phyloP scores from a whole-genome alignment of 2,329 filamentous ascomycete species.

The Calonectria hongkongensis region DNA sequence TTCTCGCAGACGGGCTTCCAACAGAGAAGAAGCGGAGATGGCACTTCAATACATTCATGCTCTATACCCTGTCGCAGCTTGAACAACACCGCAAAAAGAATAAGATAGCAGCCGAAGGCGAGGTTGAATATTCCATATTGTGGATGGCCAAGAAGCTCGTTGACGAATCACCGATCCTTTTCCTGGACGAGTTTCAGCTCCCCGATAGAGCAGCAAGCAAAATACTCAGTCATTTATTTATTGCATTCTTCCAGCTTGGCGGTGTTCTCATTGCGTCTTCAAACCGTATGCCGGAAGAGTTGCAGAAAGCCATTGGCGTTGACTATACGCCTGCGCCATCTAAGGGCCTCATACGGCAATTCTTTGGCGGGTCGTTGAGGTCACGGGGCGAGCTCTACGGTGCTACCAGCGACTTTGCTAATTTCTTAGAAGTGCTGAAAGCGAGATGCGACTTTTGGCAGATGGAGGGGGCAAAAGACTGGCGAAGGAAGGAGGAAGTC shows the following conservation, averaged over 20 bases:
- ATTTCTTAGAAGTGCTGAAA: constrained; percentile 84
- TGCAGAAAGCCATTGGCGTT: constrained; percentile 83
- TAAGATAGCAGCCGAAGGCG: constrained; percentile 42
- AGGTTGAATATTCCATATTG: constrained; percentile 78
- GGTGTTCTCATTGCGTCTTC: constrained; percentile 88
- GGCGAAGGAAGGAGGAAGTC: constrained; percentile 74
- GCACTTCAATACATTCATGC: constrained; percentile 93
- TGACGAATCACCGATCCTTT: constrained; percentile 83
- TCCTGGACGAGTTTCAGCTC: constrained; percentile 89
- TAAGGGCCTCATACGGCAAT: constrained; percentile 70
- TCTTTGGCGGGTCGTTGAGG: constrained; percentile 64
- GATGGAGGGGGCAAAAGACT: constrained; percentile 85
- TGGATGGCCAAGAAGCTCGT: constrained; percentile 86
- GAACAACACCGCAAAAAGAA: constrained; percentile 75
- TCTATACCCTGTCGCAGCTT: constrained; percentile 83
- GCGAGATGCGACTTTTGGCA: constrained; percentile 89
- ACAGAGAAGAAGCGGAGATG: constrained; percentile 83
- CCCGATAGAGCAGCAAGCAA: constrained; percentile 86
- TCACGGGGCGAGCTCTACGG: constrained; percentile 72
- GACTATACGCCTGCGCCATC: constrained; percentile 77
- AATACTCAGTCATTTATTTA: constrained; percentile 86
- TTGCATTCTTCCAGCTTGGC: constrained; percentile 87
- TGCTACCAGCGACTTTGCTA: constrained; percentile 82
- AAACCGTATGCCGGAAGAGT: constrained; percentile 88
- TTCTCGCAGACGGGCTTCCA: constrained; percentile 86